Conservation (phyloP, 495 filamentous ascomycete species). For the Lasiosphaeria hispida region DNA sequence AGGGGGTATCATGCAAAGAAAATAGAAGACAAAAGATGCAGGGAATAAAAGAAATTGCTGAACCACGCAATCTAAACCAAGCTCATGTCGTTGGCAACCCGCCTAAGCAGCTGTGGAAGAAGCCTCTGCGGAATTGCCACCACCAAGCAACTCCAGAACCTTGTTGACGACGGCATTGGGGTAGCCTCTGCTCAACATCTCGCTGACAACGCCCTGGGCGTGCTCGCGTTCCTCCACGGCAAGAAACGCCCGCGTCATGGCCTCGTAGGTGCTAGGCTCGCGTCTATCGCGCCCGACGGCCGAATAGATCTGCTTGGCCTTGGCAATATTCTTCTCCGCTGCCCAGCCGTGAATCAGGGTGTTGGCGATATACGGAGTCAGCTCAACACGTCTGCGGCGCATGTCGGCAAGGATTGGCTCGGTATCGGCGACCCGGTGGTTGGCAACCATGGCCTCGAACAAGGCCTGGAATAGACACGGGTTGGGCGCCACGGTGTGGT, state of each 20-base stretch:
- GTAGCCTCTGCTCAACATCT: constrained; percentile 90
- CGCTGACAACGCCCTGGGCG: constrained; percentile 75
- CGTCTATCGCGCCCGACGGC: constrained; percentile 69
- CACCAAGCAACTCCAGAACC: constrained; percentile 83
- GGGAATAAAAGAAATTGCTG: constrained; percentile 30
- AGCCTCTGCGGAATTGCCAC: constrained; percentile 41
- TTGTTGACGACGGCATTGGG: constrained; percentile 87
- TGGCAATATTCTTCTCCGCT: constrained; percentile 71
- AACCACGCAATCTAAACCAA: background rate
- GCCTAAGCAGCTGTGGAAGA: constrained; percentile 8
- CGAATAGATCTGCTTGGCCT: constrained; percentile 76
- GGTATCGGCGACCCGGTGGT: constrained; percentile 76
- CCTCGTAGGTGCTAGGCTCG: constrained; percentile 98
- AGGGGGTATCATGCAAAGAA: constrained; percentile 39
- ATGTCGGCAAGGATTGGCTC: constrained; percentile 72
- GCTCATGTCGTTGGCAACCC: background rate
- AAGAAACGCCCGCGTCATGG: constrained; percentile 93
- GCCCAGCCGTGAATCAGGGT: constrained; percentile 99
- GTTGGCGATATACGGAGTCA: constrained; percentile 98
- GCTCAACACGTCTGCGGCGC: constrained; percentile 65
- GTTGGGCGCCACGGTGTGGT: constrained; percentile 62
- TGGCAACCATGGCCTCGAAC: constrained; percentile 95
- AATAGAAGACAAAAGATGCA: constrained; percentile 21
- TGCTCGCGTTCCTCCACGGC: constrained; percentile 71
- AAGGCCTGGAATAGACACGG: constrained; percentile 93